phyloP scores from a whole-genome alignment of 2,329 filamentous ascomycete species.

The Colletotrichum magnum region DNA sequence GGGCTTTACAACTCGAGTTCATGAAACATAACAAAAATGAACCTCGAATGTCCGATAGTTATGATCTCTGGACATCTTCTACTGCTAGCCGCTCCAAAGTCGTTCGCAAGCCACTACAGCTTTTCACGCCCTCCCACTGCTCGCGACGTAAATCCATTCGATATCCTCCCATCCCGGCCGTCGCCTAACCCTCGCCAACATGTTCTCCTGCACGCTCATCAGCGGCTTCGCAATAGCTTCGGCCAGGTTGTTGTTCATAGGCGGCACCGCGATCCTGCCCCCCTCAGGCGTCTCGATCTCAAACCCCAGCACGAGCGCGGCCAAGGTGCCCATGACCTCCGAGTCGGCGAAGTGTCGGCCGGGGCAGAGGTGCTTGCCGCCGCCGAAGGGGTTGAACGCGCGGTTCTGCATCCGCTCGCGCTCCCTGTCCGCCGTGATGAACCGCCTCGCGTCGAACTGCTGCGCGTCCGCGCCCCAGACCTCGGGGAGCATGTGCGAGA shows the following conservation, averaged over 20 bases:
- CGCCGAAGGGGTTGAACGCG: slow-evolving; percentile 50
- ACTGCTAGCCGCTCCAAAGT: no score
- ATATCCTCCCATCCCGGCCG: slow-evolving; percentile 28
- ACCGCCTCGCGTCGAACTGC: slow-evolving; percentile 46
- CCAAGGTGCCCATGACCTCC: slow-evolving; percentile 47
- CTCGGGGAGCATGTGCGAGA: slow-evolving; percentile 43
- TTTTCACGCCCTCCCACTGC: slow-evolving; percentile 6
- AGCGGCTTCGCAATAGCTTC: slow-evolving; percentile 27
- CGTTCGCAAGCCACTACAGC: no score
- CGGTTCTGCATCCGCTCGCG: slow-evolving; percentile 43
- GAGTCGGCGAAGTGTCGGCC: slow-evolving; percentile 50
- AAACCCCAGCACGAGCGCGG: slow-evolving; percentile 43
- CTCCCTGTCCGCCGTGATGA: slow-evolving; percentile 41
- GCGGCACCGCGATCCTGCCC: slow-evolving; percentile 17
- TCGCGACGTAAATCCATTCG: slow-evolving; percentile 20
- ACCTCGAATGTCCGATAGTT: no score
- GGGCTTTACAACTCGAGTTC: no score
- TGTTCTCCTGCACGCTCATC: slow-evolving; percentile 20
- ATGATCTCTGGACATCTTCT: no score
- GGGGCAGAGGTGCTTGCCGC: slow-evolving; percentile 52
- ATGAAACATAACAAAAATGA: no score
- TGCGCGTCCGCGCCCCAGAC: slow-evolving; percentile 46
- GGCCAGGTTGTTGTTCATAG: slow-evolving; percentile 24
- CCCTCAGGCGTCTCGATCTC: slow-evolving; percentile 42
- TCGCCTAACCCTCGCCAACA: slow-evolving; percentile 14